Evolutionary conservation across 495 filamentous ascomycete genomes (phyloP), one percentile per base, ranked within the genome.

Genomic region (Podospora appendiculata): DNA sequence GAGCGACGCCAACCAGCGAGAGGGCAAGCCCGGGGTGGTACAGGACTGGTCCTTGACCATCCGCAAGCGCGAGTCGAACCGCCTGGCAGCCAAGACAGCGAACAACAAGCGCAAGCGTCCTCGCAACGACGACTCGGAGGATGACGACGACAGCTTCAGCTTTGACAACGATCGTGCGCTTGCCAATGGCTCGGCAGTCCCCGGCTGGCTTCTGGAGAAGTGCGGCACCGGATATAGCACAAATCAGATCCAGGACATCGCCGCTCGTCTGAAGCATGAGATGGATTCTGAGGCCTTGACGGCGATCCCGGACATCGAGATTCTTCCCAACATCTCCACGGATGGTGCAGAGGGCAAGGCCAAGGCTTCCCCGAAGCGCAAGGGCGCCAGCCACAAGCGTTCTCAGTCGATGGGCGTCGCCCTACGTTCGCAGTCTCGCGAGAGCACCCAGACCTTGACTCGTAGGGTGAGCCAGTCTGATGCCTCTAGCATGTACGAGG

Each of bases 231-330:
- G 65, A 0, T 75, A 77, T 50, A 59, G 54, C 6, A 72, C 74
- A 0, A 40, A 36, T 0, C 56, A 70, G 34, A 70, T 79, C 14
- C 33, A 65, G 8, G 55, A 59, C 7, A 68, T 79, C 25, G 58
- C 75, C 12, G 53, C 49, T 11, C 55, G 59, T 0, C 61, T 79
- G 7, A 54, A 63, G 43, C 16, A 41, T 0, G 68, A 73, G 25
- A 56, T 79, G 12, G 44, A 64, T 1, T 40, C 48, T 10, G 54
- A 55, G 0, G 44, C 38, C 4, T 58, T 72, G 8, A 17, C 14
- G 8, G 51, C 59, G 10, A 81, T 88, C 40, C 85, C 85, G 0
- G 84, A 86, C 56, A 74, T 89, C 35, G 85, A 88, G 61, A 77
- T 89, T 32, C 64, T 89, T 16, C 84, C 85, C 6, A 72, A 71